Conservation (phyloP, 2,329 filamentous ascomycete genomes). For the Penicillium brasilianum region DNA sequence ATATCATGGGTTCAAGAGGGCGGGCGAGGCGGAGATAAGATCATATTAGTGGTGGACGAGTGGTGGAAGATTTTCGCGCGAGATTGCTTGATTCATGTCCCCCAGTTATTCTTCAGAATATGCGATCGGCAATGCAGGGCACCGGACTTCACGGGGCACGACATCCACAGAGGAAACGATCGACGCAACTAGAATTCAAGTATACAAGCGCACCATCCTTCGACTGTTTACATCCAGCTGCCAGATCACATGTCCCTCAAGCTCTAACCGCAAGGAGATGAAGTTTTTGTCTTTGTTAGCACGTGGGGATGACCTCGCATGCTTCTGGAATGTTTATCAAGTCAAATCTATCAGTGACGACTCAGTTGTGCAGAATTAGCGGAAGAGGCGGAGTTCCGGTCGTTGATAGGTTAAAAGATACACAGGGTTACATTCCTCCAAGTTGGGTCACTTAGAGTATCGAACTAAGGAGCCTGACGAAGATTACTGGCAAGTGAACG, state of each 20-base stretch:
- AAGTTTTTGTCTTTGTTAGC: neutral
- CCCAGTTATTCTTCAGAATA: constrained; percentile 1
- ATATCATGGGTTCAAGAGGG: neutral
- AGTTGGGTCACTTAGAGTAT: neutral
- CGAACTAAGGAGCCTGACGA: neutral
- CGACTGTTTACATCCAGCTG: neutral
- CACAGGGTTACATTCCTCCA: neutral
- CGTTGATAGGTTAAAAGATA: neutral
- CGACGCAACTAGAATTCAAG: neutral
- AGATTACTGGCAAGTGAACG: neutral
- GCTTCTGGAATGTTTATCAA: constrained; percentile 6
- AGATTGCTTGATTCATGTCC: neutral
- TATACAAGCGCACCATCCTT: neutral
- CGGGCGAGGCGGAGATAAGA: constrained; percentile 8
- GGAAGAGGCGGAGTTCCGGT: neutral
- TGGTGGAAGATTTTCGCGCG: neutral
- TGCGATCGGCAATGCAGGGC: constrained; percentile 19
- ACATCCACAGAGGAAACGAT: neutral
- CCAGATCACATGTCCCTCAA: constrained; percentile 1
- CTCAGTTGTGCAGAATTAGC: neutral
- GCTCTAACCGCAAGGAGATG: neutral
- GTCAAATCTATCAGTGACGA: neutral
- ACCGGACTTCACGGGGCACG: constrained; percentile 12
- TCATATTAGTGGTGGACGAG: constrained; percentile 10
- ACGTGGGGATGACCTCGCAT: neutral